A percentile compares a stretch with the other conserved stretches of the same genome.
These are phyloP conservation scores for Beta lomatogona DNA, from an alignment of 179 eudicot species.

Conservation along the genomic window DNA sequence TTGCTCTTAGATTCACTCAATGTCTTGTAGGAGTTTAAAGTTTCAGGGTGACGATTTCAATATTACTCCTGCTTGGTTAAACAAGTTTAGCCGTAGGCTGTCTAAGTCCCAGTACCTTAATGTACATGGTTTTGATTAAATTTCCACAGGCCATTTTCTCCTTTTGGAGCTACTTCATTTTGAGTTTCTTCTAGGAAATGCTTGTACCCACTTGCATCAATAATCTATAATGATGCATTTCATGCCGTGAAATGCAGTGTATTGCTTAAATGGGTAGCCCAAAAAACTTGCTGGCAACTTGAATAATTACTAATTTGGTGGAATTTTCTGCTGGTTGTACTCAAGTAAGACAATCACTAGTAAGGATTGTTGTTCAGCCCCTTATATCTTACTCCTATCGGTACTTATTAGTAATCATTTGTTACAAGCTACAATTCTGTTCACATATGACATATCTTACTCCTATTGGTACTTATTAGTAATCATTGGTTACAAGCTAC, in stretches of 20 bases:
- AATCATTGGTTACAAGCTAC: no score
- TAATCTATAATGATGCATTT: background rate
- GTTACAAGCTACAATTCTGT: background rate
- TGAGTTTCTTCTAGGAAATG: background rate
- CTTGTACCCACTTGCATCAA: background rate
- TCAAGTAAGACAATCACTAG: background rate
- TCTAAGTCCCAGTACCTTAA: background rate
- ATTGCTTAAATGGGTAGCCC: background rate
- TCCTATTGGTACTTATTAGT: no score
- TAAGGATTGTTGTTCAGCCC: background rate
- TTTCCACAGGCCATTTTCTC: background rate
- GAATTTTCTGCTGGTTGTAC: conserved; percentile 1
- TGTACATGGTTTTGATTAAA: background rate
- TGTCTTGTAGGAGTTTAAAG: no score
- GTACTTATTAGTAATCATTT: background rate
- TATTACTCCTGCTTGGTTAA: background rate
- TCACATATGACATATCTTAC: no score
- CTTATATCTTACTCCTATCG: background rate
- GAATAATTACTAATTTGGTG: background rate
- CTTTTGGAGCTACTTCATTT: background rate
- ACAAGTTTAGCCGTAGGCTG: background rate
- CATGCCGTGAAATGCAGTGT: background rate
- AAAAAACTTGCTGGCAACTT: background rate
- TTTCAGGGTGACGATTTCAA: background rate
- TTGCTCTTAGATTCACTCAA: background rate